Conservation (phyloP, 2,329 filamentous ascomycete species). For the Aspergillus clavatus region DNA sequence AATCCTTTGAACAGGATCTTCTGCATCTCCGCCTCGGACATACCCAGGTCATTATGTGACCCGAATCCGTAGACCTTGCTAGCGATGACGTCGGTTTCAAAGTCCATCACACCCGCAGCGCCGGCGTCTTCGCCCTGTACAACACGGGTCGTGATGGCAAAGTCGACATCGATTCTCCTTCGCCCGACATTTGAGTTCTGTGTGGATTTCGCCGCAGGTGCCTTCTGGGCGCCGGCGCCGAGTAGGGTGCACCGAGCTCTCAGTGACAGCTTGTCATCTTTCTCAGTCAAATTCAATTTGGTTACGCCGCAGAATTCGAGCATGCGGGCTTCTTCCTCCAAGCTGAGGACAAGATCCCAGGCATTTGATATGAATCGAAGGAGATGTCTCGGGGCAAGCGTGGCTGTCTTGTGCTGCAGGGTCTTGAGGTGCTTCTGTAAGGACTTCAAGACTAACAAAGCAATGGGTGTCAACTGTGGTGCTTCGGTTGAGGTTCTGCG, state of each 20-base stretch:
- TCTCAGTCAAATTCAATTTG: conserved; percentile 29
- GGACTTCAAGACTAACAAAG: conserved; percentile 40
- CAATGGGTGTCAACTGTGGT: conserved; percentile 31
- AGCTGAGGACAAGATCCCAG: conserved; percentile 38
- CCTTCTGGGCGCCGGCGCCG: conserved; percentile 15
- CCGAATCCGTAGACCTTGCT: conserved; percentile 41
- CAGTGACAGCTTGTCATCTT: conserved; percentile 23
- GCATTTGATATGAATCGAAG: conserved; percentile 39
- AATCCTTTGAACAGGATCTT: conserved; percentile 31
- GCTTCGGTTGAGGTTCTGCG: conserved; percentile 6
- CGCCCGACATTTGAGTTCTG: conserved; percentile 11
- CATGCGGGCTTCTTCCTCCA: conserved; percentile 43
- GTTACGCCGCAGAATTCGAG: conserved; percentile 45
- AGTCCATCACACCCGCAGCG: conserved; percentile 26
- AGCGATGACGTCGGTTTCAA: conserved; percentile 37
- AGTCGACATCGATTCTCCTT: conserved; percentile 37
- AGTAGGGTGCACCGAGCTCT: conserved; percentile 39
- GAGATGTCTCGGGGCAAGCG: conserved; percentile 33
- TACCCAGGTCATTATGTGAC: conserved; percentile 19
- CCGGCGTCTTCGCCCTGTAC: conserved; percentile 12
- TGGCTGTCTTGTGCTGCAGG: conserved; percentile 28
- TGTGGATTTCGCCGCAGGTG: conserved; percentile 8
- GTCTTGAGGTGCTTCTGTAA: conserved; percentile 35
- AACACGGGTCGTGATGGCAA: conserved; percentile 32
- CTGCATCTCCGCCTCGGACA: conserved; percentile 35